phyloP scores from a whole-genome alignment of 208 protist species.

The Leishmania turanica region DNA sequence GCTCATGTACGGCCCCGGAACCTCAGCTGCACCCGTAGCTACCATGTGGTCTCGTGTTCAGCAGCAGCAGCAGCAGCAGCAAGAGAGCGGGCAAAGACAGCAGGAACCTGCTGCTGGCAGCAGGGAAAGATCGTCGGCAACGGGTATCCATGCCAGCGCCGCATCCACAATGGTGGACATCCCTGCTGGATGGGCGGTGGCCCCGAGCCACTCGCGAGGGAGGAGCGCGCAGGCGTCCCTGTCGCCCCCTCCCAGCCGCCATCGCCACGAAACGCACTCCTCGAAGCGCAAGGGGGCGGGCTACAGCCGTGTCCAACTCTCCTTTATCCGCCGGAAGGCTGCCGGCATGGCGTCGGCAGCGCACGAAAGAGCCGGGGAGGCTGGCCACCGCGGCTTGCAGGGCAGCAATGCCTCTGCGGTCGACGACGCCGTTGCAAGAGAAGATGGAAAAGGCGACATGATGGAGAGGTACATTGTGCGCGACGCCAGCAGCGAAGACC shows the following conservation, averaged over 20 bases:
- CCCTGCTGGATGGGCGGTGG: not conserved
- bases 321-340: slow-evolving; percentile 19
- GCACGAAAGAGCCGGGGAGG: not conserved
- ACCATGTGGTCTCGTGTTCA: not conserved
- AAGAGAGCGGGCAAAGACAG: not conserved
- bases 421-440: not conserved
- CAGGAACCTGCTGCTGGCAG: not conserved
- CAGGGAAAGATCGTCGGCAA: not conserved
- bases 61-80: not conserved
- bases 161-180: not conserved
- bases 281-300: slow-evolving; percentile 6
- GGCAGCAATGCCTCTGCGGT: not conserved
- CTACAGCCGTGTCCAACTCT: slow-evolving; percentile 12
- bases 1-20: not conserved
- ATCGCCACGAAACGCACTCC: not conserved
- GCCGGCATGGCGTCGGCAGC: not conserved
- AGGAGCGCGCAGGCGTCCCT: not conserved
- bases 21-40: not conserved
- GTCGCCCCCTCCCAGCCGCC: not conserved
- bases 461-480: slow-evolving; percentile 24
- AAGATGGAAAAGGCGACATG: not conserved
- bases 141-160: not conserved
- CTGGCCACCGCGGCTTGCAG: not conserved
- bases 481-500: slow-evolving; percentile 20
- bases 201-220: not conserved